A percentile compares a stretch with the other conserved stretches of the same genome.
Conservation (phyloP, 106 monocot genomes). For the Acorus calamus region DNA sequence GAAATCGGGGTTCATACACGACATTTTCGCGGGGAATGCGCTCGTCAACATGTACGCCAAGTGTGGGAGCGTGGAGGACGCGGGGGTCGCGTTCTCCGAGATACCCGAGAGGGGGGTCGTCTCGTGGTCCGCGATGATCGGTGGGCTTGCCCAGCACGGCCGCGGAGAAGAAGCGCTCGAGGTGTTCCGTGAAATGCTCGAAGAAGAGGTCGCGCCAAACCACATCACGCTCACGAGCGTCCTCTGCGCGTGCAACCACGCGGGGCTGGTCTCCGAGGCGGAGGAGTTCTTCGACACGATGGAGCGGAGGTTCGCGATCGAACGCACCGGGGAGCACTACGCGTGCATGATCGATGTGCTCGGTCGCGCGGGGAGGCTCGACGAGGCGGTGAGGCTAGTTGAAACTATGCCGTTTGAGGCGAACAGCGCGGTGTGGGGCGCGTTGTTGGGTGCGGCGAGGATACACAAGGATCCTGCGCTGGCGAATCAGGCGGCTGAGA, state of each 20-base stretch:
- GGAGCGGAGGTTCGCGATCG: constrained; percentile 44
- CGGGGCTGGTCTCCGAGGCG: constrained; percentile 63
- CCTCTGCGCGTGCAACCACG: constrained; percentile 78
- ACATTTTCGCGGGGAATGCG: constrained; percentile 65
- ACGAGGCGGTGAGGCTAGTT: constrained; percentile 58
- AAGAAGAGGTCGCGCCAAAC: constrained; percentile 56
- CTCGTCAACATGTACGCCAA: constrained; percentile 94
- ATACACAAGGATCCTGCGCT: constrained; percentile 49
- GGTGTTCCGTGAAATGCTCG: constrained; percentile 56
- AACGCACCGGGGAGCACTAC: constrained; percentile 67
- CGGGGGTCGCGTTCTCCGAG: constrained; percentile 41
- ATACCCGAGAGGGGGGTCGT: constrained; percentile 52
- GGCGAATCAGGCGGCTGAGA: constrained; percentile 59
- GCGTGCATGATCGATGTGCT: constrained; percentile 84
- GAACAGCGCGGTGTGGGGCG: constrained; percentile 74
- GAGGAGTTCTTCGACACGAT: constrained; percentile 54
- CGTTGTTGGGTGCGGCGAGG: constrained; percentile 66
- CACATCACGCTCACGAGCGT: constrained; percentile 81
- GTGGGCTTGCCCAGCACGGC: constrained; percentile 80
- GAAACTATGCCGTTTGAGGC: constrained; percentile 68
- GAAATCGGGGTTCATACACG: constrained; percentile 49
- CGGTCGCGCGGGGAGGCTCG: constrained; percentile 60
- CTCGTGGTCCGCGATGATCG: constrained; percentile 97
- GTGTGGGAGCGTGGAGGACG: constrained; percentile 82
- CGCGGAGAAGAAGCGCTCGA: constrained; percentile 63